Evolutionary conservation across 768 basidiomycete species (phyloP).

Genomic region (Hygrocybe coccinea): DNA sequence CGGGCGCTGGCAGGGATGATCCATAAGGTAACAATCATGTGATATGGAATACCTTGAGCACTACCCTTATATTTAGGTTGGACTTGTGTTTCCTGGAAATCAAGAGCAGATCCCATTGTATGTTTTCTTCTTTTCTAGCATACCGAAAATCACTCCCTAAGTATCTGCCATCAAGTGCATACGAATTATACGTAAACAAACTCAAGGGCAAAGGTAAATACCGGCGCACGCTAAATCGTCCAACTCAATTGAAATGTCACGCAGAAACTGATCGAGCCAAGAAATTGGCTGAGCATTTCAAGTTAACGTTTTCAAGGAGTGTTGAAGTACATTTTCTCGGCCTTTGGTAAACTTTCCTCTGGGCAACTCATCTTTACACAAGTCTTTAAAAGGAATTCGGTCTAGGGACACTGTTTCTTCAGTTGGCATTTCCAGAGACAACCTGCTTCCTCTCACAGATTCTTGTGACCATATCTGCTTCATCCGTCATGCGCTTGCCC

Average conservation of each 20-base stretch:
- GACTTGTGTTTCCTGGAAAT: slow-evolving; percentile 38
- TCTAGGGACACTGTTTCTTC: slow-evolving; percentile 44
- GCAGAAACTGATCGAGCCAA: too few species aligned
- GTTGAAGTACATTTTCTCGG: slow-evolving; percentile 41
- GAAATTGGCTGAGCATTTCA: slow-evolving; percentile 27
- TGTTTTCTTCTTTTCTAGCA: too few species aligned
- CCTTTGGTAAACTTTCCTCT: slow-evolving; percentile 30
- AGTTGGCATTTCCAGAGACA: slow-evolving; percentile 30
- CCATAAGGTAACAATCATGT: slow-evolving; percentile 23
- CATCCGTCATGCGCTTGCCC: slow-evolving; percentile 36
- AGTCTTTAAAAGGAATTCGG: neutral
- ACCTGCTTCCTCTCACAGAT: slow-evolving; percentile 27
- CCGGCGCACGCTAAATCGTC: too few species aligned
- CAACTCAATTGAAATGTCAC: too few species aligned
- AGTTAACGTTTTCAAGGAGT: slow-evolving; percentile 31
- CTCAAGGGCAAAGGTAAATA: too few species aligned
- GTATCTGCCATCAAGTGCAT: slow-evolving; percentile 33
- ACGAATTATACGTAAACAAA: slow-evolving; percentile 34
- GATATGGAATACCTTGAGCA: too few species aligned
- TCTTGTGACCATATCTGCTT: slow-evolving; percentile 9
- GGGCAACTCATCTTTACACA: neutral
- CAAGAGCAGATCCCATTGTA: slow-evolving; percentile 41
- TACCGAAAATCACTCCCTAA: too few species aligned
- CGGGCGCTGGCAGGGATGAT: slow-evolving; percentile 44
- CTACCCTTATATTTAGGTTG: slow-evolving; percentile 31